Conservation (phyloP, 306 rosid genomes). For the Myrica gale region DNA sequence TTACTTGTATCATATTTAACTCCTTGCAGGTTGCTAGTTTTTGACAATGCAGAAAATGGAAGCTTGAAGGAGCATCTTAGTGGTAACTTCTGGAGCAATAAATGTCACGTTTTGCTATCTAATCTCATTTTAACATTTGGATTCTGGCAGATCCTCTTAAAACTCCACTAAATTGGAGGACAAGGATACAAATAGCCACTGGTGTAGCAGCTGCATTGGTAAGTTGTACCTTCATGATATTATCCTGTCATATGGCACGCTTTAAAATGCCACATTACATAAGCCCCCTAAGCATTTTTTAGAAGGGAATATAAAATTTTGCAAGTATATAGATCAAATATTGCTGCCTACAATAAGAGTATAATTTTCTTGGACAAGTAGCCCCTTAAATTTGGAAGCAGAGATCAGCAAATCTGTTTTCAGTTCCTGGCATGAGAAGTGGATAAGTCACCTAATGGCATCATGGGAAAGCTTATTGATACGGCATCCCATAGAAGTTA, state of each 20-base stretch:
- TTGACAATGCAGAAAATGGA: conserved; percentile 74
- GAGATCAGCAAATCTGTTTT: not conserved
- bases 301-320: not conserved
- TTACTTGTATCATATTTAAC: conserved; percentile 13
- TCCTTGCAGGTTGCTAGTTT: conserved; percentile 67
- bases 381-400: not conserved
- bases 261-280: conserved; percentile 8
- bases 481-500: not conserved
- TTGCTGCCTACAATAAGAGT: not conserved
- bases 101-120: conserved; percentile 22
- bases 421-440: not conserved
- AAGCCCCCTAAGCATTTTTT: not conserved
- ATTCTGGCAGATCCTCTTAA: conserved; percentile 70
- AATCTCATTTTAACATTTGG: conserved; percentile 28
- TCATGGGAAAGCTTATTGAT: not conserved
- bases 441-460: not conserved
- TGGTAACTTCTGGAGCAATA: conserved; percentile 45
- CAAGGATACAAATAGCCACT: conserved; percentile 70
- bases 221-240: conserved; percentile 17
- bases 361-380: not conserved
- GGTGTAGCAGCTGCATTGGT: conserved; percentile 90
- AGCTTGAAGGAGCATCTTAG: conserved; percentile 89
- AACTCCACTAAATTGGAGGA: conserved; percentile 90
- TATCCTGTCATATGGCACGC: conserved; percentile 13
- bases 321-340: not conserved